Evolutionary conservation across 148 eudicot genomes (phyloP).

Genomic region (Persicaria tinctoria): DNA sequence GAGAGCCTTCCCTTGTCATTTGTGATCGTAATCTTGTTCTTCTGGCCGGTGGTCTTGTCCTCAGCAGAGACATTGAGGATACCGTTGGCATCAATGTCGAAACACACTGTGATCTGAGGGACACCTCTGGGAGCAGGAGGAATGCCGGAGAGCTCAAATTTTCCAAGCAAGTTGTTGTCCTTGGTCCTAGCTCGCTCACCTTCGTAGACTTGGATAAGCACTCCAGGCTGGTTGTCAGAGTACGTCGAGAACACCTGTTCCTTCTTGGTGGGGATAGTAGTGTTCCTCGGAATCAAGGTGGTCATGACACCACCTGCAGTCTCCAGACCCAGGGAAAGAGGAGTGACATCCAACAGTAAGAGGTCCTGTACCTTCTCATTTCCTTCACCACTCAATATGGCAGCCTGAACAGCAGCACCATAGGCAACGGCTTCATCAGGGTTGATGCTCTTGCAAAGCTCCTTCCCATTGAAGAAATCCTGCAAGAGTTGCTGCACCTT

Average conservation of each 20-base stretch:
- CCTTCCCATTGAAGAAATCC: conserved; percentile 7
- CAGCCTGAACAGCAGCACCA: conserved; percentile 5
- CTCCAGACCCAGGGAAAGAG: background rate
- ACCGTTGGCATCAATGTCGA: background rate
- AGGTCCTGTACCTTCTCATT: conserved; percentile 1
- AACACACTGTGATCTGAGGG: background rate
- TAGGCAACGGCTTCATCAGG: conserved; percentile 10
- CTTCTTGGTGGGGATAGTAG: background rate
- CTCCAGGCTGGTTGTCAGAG: background rate
- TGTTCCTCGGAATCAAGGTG: background rate
- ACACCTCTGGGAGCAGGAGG: conserved; percentile 3
- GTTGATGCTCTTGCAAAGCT: conserved; percentile 10
- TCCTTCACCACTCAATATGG: background rate
- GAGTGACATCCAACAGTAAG: background rate
- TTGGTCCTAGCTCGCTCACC: conserved; percentile 8
- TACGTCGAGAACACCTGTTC: background rate
- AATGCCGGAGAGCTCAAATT: background rate
- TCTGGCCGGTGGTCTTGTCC: background rate
- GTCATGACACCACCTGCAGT: background rate
- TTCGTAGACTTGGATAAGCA: background rate
- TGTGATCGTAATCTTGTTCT: conserved; percentile 3
- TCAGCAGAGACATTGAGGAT: background rate
- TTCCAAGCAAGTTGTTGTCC: conserved; percentile 5
- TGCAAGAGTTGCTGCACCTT: conserved; percentile 4
- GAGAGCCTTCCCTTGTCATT: conserved; percentile 8